These are phyloP conservation scores for Schwanniomyces sp. DNA, from an alignment of 805 yeast genomes.

Conservation along the genomic window DNA sequence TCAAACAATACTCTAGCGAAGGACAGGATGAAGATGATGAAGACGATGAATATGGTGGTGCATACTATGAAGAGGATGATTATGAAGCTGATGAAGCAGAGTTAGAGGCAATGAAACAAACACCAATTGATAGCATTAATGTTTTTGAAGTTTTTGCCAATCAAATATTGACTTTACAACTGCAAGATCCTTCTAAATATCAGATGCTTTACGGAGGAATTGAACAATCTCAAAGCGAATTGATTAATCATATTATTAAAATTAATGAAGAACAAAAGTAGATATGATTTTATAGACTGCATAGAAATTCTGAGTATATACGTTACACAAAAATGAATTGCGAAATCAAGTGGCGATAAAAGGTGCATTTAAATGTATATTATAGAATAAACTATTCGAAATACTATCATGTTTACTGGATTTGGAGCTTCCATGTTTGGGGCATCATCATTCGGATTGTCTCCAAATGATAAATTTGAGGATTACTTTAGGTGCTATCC, in stretches of 20 bases:
- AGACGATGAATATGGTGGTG: slow-evolving; percentile 32
- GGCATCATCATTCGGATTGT: slow-evolving; percentile 26
- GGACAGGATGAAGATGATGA: slow-evolving; percentile 21
- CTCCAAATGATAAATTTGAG: slow-evolving; percentile 53
- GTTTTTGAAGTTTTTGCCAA: slow-evolving; percentile 66
- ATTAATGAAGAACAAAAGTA: slow-evolving; percentile 15
- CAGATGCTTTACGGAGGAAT: slow-evolving; percentile 44
- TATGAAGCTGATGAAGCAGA: slow-evolving; percentile 68
- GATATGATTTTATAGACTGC: neutral
- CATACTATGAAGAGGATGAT: slow-evolving; percentile 28
- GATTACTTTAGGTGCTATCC: slow-evolving; percentile 94
- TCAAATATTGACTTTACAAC: slow-evolving; percentile 49
- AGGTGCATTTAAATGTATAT: neutral
- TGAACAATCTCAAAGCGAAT: slow-evolving; percentile 33
- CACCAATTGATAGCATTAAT: slow-evolving; percentile 76
- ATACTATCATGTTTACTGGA: slow-evolving; percentile 37
- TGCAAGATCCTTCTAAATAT: slow-evolving; percentile 48
- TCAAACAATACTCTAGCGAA: slow-evolving; percentile 24
- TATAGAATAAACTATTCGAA: no score
- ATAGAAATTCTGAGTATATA: neutral
- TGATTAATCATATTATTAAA: slow-evolving; percentile 27
- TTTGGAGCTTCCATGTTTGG: slow-evolving; percentile 42
- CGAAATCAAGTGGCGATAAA: neutral
- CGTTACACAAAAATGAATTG: neutral
- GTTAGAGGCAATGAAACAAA: slow-evolving; percentile 78